A percentile compares a stretch with the other conserved stretches of the same genome.
phyloP scores from a whole-genome alignment of 352 stramenopile genomes.

The Globisporangium cylindrosporum region DNA sequence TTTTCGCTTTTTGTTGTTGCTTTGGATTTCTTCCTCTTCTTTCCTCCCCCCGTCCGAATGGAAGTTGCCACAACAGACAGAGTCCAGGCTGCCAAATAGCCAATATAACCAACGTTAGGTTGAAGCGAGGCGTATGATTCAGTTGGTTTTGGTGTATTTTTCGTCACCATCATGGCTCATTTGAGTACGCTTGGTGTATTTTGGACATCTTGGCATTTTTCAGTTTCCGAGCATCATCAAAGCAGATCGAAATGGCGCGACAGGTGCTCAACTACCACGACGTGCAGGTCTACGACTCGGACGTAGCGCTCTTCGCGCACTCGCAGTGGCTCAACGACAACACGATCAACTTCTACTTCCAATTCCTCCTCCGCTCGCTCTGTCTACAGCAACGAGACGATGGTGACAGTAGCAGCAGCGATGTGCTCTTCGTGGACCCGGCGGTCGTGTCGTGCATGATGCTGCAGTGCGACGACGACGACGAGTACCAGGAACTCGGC shows the following conservation, averaged over 20 bases:
- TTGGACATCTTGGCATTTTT: not conserved
- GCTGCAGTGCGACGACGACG: slow-evolving; percentile 80
- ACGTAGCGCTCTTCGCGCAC: slow-evolving; percentile 63
- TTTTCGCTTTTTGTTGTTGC: slow-evolving; percentile 12
- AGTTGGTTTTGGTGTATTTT: too few species aligned
- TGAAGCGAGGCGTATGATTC: not conserved
- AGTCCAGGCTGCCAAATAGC: not conserved
- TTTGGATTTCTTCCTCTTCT: slow-evolving; percentile 11
- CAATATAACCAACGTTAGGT: slow-evolving; percentile 14
- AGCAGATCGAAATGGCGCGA: slow-evolving; percentile 23
- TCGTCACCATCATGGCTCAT: too few species aligned
- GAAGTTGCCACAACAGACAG: not conserved
- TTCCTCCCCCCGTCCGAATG: not conserved
- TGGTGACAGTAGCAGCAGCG: not conserved
- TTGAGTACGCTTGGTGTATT: not conserved
- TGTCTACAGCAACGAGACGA: slow-evolving; percentile 16
- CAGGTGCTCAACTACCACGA: slow-evolving; percentile 80
- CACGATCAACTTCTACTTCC: slow-evolving; percentile 82
- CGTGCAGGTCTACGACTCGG: slow-evolving; percentile 78
- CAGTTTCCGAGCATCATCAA: not conserved
- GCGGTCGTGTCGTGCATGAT: slow-evolving; percentile 78
- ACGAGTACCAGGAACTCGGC: slow-evolving; percentile 67
- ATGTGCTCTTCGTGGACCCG: slow-evolving; percentile 70
- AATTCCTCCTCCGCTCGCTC: slow-evolving; percentile 51
- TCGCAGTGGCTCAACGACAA: slow-evolving; percentile 83